Percentiles rank a stretch among this genome's conserved stretches.
phyloP scores from a whole-genome alignment of 2,329 filamentous ascomycete species.

The Tolypocladium endophyticum region DNA sequence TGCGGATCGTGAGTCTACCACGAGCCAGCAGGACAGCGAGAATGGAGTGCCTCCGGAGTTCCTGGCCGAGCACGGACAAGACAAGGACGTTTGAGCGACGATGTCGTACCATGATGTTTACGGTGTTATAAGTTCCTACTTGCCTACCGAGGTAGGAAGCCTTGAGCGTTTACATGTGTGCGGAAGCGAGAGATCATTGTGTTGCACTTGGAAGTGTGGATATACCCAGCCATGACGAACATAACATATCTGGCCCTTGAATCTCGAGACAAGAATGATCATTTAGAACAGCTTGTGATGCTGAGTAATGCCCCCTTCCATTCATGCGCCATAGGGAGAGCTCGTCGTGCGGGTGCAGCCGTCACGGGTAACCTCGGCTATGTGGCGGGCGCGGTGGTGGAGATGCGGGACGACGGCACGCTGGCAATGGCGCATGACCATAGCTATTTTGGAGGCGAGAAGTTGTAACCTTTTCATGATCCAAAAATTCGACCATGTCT shows the following conservation, averaged over 20 bases:
- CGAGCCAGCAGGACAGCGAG: slow-evolving; percentile 24
- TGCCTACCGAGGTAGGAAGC: not conserved
- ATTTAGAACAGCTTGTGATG: not conserved
- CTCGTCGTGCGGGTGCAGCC: not conserved
- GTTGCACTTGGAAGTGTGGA: not conserved
- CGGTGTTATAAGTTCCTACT: not conserved
- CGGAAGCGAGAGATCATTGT: not conserved
- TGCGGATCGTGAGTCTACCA: slow-evolving; percentile 6
- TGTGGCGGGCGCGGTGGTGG: slow-evolving; percentile 3
- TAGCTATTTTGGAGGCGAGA: not conserved
- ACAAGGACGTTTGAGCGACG: not conserved
- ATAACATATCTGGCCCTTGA: not conserved
- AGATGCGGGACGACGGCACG: not conserved
- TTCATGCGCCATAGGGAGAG: not conserved
- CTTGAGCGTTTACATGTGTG: not conserved
- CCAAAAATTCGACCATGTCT: not conserved
- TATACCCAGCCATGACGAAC: not conserved
- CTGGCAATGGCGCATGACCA: not conserved
- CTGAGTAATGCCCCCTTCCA: not conserved
- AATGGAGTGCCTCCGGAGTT: slow-evolving; percentile 44
- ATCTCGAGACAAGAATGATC: not conserved
- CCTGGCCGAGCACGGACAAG: slow-evolving; percentile 29
- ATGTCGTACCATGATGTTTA: not conserved
- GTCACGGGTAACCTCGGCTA: slow-evolving; percentile 7
- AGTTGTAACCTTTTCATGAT: not conserved